Evolutionary conservation across 2,329 filamentous ascomycete genomes (phyloP).

Genomic region (Botryotinia narcissicola): DNA sequence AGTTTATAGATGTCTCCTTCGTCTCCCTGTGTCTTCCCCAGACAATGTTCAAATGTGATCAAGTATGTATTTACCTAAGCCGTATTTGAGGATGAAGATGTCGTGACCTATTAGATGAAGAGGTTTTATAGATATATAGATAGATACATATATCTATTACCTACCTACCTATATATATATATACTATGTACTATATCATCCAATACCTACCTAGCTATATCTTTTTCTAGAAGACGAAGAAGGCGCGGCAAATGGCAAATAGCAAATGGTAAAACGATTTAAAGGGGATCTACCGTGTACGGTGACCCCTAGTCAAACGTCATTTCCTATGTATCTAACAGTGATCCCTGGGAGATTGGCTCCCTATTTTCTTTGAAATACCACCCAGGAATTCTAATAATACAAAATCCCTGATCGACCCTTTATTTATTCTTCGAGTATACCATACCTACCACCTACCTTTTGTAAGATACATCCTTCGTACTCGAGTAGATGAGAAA

Average conservation of each 20-base stretch:
- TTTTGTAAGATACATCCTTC: neutral
- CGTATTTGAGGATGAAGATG: too few species aligned
- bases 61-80: too few species aligned
- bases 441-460: too few species aligned
- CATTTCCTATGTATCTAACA: slow-evolving; percentile 2
- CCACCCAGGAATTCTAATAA: neutral
- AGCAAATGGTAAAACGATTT: neutral
- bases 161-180: neutral
- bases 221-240: neutral
- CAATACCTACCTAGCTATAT: too few species aligned
- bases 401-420: neutral
- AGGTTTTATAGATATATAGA: too few species aligned
- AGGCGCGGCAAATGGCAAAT: neutral
- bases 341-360: neutral
- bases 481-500: neutral
- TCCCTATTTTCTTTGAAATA: neutral
- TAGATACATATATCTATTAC: neutral
- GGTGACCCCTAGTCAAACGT: slow-evolving; percentile 5
- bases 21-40: neutral
- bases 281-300: slow-evolving; percentile 1
- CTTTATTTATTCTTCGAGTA: neutral
- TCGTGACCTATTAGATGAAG: neutral
- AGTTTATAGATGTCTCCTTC: neutral
- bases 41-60: neutral
- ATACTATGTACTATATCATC: neutral